Percentiles rank a stretch among this genome's conserved stretches.
These are phyloP conservation scores for Brassica carinata DNA, from an alignment of 345 rosid genomes.

Conservation along the genomic window DNA sequence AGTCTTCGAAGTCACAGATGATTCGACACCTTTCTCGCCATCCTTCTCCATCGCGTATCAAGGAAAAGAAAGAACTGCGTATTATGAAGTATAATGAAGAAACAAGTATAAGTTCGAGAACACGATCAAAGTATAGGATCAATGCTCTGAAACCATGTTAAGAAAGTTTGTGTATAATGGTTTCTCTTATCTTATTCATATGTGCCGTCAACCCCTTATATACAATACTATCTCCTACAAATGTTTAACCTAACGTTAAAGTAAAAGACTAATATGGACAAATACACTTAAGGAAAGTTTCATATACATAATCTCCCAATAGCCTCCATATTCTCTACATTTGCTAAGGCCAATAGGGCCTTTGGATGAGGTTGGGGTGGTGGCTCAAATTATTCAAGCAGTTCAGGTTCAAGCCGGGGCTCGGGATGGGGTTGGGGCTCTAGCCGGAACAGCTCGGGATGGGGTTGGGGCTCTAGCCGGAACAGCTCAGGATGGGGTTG, in stretches of 20 bases:
- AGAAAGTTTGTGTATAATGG: no score
- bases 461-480: slow-evolving; percentile 28
- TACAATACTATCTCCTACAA: no score
- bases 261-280: no score
- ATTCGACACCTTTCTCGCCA: background rate
- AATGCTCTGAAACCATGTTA: background rate
- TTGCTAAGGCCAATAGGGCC: slow-evolving; percentile 26
- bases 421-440: slow-evolving; percentile 30
- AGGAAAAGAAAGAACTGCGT: background rate
- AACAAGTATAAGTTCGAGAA: background rate
- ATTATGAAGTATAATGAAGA: no score
- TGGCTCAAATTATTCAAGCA: slow-evolving; percentile 36
- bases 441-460: slow-evolving; percentile 27
- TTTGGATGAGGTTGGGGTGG: slow-evolving; percentile 38
- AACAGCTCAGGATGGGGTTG: slow-evolving; percentile 20
- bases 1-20: background rate
- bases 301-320: no score
- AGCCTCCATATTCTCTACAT: slow-evolving; percentile 9
- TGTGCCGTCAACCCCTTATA: no score
- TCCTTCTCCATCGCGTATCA: background rate
- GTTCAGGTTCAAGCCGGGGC: slow-evolving; percentile 21
- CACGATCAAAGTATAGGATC: background rate
- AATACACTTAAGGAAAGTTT: no score
- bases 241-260: no score
- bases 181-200: no score